phyloP scores from a whole-genome alignment of 495 filamentous ascomycete genomes.

The Pyrenula massariospora region DNA sequence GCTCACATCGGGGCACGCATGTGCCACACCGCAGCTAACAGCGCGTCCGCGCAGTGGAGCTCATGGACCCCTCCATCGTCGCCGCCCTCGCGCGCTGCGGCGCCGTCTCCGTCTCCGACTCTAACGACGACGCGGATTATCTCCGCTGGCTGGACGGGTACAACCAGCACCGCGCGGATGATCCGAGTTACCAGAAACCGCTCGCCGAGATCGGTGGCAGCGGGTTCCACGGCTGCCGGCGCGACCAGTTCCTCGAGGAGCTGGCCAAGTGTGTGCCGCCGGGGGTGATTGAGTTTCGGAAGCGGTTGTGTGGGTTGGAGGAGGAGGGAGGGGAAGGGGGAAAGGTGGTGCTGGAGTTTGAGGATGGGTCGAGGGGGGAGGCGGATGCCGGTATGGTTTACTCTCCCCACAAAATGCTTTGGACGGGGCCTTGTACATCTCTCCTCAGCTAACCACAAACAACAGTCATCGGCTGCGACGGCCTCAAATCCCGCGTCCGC shows the following conservation, averaged over 20 bases:
- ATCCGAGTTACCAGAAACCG: conserved; percentile 15
- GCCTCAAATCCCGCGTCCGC: conserved; percentile 41
- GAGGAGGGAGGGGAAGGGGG: conserved; percentile 14
- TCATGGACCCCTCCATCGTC: conserved; percentile 9
- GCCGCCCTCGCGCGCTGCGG: conserved; percentile 10
- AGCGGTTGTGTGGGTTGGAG: conserved; percentile 17
- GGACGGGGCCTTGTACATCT: not conserved
- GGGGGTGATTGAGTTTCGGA: conserved; percentile 24
- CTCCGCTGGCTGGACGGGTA: conserved; percentile 26
- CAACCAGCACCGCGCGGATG: conserved; percentile 8
- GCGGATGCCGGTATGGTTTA: conserved; percentile 33
- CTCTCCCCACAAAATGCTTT: not conserved
- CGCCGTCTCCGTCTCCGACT: too few species aligned
- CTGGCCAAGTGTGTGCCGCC: conserved; percentile 40
- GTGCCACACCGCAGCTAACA: too few species aligned
- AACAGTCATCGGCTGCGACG: conserved; percentile 46
- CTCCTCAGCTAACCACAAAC: too few species aligned
- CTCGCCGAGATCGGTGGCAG: conserved; percentile 16
- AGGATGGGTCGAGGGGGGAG: conserved; percentile 38
- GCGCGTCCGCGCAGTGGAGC: too few species aligned
- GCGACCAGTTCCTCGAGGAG: conserved; percentile 46
- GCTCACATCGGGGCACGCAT: too few species aligned
- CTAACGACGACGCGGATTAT: conserved; percentile 13
- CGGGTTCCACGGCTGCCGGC: conserved; percentile 34
- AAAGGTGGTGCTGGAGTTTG: conserved; percentile 34